Evolutionary conservation across 306 rosid species (phyloP).

Genomic region (Citrullus amarus): DNA sequence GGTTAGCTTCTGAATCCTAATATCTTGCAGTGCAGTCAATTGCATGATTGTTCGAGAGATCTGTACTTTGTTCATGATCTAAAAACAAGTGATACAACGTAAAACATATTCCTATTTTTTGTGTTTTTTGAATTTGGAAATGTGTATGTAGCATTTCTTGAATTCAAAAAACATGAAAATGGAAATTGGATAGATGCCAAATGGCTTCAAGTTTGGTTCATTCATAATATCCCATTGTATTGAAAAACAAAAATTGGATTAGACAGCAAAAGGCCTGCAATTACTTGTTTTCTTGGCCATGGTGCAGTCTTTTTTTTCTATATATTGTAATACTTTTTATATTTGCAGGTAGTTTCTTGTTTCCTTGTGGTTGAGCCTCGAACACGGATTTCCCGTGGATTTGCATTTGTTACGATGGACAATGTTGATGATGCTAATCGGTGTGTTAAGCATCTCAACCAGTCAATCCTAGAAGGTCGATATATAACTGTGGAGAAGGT

Average conservation of each 20-base stretch:
- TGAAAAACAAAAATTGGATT: not conserved
- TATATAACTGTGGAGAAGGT: conserved; percentile 94
- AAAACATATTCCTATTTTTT: not conserved
- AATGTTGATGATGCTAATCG: conserved; percentile 66
- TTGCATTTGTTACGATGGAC: conserved; percentile 91
- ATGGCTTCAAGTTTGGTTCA: not conserved
- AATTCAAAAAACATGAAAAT: not conserved
- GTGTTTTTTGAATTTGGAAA: not conserved
- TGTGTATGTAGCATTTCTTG: not conserved
- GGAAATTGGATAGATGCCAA: not conserved
- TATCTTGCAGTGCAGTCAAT: not conserved
- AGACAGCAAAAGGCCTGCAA: not conserved
- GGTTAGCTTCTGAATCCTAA: conserved; percentile 25
- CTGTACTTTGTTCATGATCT: not conserved
- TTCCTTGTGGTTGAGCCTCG: conserved; percentile 97
- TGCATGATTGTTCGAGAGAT: not conserved
- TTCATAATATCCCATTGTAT: not conserved
- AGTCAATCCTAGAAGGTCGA: conserved; percentile 90
- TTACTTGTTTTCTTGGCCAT: not conserved
- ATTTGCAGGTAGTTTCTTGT: conserved; percentile 76
- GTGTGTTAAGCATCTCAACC: conserved; percentile 85
- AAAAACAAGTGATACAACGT: not conserved
- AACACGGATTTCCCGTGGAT: conserved; percentile 82
- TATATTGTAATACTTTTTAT: not conserved
- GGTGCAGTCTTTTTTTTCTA: not conserved